Percentiles rank a stretch among this genome's conserved stretches.
These are phyloP conservation scores for Rachicladosporium sp. DNA, from an alignment of 2,329 filamentous ascomycete species.

Conservation along the genomic window DNA sequence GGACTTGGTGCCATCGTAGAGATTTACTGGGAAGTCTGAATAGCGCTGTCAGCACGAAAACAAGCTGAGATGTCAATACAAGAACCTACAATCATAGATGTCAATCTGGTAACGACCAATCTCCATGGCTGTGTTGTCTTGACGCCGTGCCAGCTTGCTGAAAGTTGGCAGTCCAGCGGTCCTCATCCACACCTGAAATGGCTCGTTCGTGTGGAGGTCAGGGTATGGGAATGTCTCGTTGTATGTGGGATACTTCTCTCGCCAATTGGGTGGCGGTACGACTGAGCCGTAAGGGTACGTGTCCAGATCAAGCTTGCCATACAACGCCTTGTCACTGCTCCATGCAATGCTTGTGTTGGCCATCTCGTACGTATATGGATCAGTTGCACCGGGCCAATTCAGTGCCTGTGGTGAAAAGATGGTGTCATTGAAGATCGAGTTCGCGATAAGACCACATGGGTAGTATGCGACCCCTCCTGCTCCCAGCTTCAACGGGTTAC, in stretches of 20 bases:
- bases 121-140: conserved; percentile 57
- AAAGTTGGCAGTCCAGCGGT: conserved; percentile 89
- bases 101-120: conserved; percentile 63
- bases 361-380: conserved; percentile 59
- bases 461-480: conserved; percentile 59
- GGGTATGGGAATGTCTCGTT: conserved; percentile 61
- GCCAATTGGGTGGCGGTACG: conserved; percentile 80
- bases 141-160: conserved; percentile 81
- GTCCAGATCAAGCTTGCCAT: conserved; percentile 46
- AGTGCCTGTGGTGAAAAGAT: conserved; percentile 55
- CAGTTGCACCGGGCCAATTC: conserved; percentile 34
- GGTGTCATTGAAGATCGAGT: conserved; percentile 93
- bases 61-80: neutral
- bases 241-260: conserved; percentile 51
- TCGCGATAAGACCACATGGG: conserved; percentile 90
- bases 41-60: neutral
- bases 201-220: conserved; percentile 61
- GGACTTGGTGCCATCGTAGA: conserved; percentile 78
- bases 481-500: conserved; percentile 50
- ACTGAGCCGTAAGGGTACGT: conserved; percentile 52
- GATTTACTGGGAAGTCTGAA: conserved; percentile 67
- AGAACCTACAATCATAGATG: conserved; percentile 61
- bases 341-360: conserved; percentile 70
- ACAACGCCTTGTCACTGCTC: conserved; percentile 69
- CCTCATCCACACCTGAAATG: conserved; percentile 98